Percentiles rank a stretch among this genome's conserved stretches.
Evolutionary conservation across 2,329 filamentous ascomycete species (phyloP).

Genomic region (Monilinia vaccinii-corymbosi): DNA sequence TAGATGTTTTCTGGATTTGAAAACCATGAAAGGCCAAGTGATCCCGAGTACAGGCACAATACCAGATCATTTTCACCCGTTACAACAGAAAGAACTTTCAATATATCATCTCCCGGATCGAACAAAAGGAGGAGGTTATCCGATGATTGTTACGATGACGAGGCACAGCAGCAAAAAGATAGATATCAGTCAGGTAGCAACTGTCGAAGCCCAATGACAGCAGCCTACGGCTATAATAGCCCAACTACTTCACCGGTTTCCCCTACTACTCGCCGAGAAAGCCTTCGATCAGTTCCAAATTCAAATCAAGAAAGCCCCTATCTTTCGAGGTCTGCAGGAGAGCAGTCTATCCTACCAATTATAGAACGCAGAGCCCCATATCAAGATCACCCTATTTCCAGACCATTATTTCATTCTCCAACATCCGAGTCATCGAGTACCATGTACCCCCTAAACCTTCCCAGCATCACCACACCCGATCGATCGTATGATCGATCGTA

Average conservation of each 20-base stretch:
- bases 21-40: neutral
- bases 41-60: neutral
- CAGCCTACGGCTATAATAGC: neutral
- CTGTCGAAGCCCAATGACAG: neutral
- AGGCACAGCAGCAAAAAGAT: neutral
- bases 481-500: neutral
- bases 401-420: conserved; percentile 1
- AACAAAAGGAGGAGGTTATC: conserved; percentile 3
- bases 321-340: neutral
- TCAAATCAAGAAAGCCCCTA: neutral
- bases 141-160: neutral
- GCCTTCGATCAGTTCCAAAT: neutral
- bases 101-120: conserved; percentile 5
- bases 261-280: neutral
- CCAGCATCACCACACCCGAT: neutral
- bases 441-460: neutral
- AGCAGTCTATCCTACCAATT: neutral
- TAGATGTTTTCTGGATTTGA: neutral
- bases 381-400: neutral
- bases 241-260: neutral
- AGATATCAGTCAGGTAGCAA: neutral
- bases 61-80: neutral
- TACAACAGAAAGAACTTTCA: neutral
- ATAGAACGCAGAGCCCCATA: neutral
- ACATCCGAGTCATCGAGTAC: conserved; percentile 1